A percentile compares a stretch with the other conserved stretches of the same genome.
Conservation (phyloP, 371 early-diverging fungal genomes). For the Haplosporangium sp. region DNA sequence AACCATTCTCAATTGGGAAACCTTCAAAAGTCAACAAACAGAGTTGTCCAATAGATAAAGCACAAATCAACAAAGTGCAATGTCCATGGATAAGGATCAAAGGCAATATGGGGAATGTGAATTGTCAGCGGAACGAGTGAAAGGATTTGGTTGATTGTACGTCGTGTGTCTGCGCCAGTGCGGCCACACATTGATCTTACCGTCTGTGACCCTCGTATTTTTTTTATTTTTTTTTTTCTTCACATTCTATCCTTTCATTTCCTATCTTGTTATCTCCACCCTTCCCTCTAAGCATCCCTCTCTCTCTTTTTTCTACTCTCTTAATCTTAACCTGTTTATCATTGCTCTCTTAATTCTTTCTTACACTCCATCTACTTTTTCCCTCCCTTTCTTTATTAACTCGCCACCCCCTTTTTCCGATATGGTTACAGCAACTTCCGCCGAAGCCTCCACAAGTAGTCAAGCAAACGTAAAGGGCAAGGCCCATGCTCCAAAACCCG, state of each 20-base stretch:
- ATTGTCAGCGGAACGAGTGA: constrained; percentile 14
- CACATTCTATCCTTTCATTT: neutral
- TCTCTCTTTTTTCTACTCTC: neutral
- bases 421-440: constrained; percentile 45
- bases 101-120: too few species aligned
- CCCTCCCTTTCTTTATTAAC: neutral
- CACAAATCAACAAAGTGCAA: neutral
- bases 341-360: neutral
- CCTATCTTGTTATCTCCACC: neutral
- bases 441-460: neutral
- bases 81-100: constrained; percentile 3
- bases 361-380: neutral
- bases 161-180: constrained; percentile 10
- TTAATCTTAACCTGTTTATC: neutral
- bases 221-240: neutral
- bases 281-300: neutral
- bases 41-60: neutral
- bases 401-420: neutral
- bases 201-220: constrained; percentile 12
- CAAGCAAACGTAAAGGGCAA: constrained; percentile 15
- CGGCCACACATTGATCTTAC: neutral
- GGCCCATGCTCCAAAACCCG: constrained; percentile 25
- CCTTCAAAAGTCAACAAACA: neutral
- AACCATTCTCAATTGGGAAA: neutral
- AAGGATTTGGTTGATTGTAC: neutral